phyloP scores from a whole-genome alignment of 2,329 filamentous ascomycete genomes.

The Apiospora marii region DNA sequence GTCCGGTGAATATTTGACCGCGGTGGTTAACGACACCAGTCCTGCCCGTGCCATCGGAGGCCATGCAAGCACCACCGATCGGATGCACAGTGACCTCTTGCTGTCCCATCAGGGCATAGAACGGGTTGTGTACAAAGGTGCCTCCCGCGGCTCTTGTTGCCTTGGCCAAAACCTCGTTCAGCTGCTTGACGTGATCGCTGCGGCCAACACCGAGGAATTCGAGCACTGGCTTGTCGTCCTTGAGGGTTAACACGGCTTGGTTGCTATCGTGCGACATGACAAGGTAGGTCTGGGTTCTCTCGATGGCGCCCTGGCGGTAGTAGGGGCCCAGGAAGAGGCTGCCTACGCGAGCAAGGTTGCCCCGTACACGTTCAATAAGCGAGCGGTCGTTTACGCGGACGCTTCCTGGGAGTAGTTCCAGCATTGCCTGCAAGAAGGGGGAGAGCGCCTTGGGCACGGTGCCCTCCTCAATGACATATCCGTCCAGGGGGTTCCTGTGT shows the following conservation, averaged over 20 bases:
- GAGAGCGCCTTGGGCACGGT: conserved; percentile 65
- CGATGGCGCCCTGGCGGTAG: conserved; percentile 60
- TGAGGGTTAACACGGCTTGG: conserved; percentile 65
- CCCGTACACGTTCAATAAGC: conserved; percentile 52
- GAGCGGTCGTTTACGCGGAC: conserved; percentile 47
- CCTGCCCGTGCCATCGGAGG: conserved; percentile 61
- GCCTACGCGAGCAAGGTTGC: conserved; percentile 56
- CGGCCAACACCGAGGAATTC: conserved; percentile 67
- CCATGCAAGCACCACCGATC: conserved; percentile 71
- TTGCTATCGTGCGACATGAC: conserved; percentile 73
- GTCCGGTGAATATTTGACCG: conserved; percentile 66
- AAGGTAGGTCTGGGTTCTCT: conserved; percentile 69
- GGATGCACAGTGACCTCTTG: conserved; percentile 72
- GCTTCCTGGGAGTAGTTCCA: conserved; percentile 61
- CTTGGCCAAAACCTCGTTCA: conserved; percentile 60
- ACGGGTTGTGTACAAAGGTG: conserved; percentile 66
- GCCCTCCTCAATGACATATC: conserved; percentile 71
- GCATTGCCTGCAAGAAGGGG: conserved; percentile 62
- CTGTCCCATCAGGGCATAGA: conserved; percentile 61
- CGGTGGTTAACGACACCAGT: conserved; percentile 68
- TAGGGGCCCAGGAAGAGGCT: conserved; percentile 68
- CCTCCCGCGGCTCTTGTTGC: conserved; percentile 67
- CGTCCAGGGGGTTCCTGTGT: conserved; percentile 63
- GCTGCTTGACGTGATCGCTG: conserved; percentile 59
- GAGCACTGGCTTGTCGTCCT: conserved; percentile 66